Base-by-base conservation (phyloP, 2,329 filamentous ascomycete genomes). In the Penicillium polonicum region DNA sequence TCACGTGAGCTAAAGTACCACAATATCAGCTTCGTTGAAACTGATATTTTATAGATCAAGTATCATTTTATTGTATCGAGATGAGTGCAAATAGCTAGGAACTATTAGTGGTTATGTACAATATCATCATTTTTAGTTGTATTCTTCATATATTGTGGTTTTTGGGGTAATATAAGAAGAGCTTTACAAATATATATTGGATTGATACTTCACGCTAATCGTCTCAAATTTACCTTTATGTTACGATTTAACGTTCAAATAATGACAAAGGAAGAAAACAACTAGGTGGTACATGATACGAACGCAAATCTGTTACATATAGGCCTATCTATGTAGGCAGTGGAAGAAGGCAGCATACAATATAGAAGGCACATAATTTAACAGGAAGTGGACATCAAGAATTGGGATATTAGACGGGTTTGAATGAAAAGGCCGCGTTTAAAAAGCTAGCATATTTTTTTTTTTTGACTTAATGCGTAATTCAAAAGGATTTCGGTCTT, bases 401-500 rank as follows among this genome's bases (percentile, higher is more conserved):
- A 19, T 17, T 27, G 5, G 27, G 39, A 15, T 36, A 52, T 36
- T 35, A 27, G 35, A 45, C 8, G 5, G 5, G 7, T 7, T 46
- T 36, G n/a, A 36, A 46, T 46, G 45, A 55, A 39, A 55, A 58
- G 23, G 55, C 38, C 21, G 55, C 33, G 55, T 48, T 41, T 48
- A 48, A 44, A 48, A 51, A 61, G 58, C 48, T 60, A 63, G 54
- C 58, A 64, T 61, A 23, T n/a, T 35, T 63, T 60, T 60, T 63
- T 60, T 60, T 64, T 51, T 55, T 55, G 39, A 58, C 60, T 59
- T 36, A 58, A 59, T 63, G 59, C 55, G 55, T 61, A 63, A 55
- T 54, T 61, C 54, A 60, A 58, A 57, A 58, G 56, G 55, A 61
- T 55, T 58, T 65, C 46, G 52, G 52, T 65, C 62, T 57, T 65